Conservation (phyloP, 208 protist genomes). For the Crithidia mellificae region DNA sequence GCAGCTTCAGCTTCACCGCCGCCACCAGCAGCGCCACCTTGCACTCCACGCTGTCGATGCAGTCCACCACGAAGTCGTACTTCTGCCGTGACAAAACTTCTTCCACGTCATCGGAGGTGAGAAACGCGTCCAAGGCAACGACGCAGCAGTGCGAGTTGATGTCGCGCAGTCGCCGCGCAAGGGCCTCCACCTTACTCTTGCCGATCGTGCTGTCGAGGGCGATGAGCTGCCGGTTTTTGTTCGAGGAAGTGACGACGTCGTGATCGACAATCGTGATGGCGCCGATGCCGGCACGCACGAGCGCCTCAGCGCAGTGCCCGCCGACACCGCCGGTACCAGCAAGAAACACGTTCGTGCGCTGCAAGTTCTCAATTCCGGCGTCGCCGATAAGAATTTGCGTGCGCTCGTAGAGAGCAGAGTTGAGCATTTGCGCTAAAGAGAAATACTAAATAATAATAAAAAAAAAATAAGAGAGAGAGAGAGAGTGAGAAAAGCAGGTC, state of each 20-base stretch:
- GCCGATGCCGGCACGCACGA: conserved; percentile 89
- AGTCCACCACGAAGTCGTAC: conserved; percentile 89
- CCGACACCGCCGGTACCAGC: conserved; percentile 88
- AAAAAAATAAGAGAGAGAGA: background rate
- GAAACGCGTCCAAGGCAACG: conserved; percentile 65
- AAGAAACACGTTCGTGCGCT: conserved; percentile 73
- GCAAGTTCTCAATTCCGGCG: conserved; percentile 59
- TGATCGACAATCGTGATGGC: conserved; percentile 86
- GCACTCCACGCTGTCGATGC: conserved; percentile 91
- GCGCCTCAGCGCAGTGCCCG: conserved; percentile 84
- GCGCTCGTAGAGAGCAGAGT: conserved; percentile 82
- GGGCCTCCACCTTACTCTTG: conserved; percentile 80
- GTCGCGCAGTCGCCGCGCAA: conserved; percentile 76
- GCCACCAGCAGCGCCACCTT: conserved; percentile 82
- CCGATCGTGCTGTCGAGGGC: conserved; percentile 87
- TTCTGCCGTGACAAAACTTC: conserved; percentile 72
- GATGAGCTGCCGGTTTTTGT: conserved; percentile 92
- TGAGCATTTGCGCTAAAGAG: conserved; percentile 45
- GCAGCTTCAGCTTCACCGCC: conserved; percentile 53
- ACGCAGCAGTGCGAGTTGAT: conserved; percentile 78
- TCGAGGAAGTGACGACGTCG: conserved; percentile 85
- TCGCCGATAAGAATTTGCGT: conserved; percentile 87
- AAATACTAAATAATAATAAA: background rate
- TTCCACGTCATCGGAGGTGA: conserved; percentile 68
- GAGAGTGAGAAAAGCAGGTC: too few species aligned